These are phyloP conservation scores for Articulospora tetracladia DNA, from an alignment of 495 filamentous ascomycete species.

Conservation along the genomic window DNA sequence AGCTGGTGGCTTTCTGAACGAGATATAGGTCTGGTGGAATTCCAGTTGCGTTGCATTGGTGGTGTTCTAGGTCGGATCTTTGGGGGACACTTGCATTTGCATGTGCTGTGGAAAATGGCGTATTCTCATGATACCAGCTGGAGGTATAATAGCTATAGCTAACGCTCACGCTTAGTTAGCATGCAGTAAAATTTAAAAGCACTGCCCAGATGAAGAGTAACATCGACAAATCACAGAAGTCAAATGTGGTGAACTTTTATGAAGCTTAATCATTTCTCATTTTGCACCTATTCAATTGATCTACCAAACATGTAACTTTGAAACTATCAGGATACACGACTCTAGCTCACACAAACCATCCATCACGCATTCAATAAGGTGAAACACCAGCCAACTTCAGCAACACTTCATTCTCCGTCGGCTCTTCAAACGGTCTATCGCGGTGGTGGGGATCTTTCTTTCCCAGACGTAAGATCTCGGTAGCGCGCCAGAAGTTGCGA, in stretches of 20 bases:
- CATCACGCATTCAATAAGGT: not conserved
- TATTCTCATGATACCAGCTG: not conserved
- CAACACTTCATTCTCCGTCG: slow-evolving; percentile 2
- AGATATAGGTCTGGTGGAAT: slow-evolving; percentile 3
- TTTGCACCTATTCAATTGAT: too few relatives aligned
- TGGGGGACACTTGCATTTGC: not conserved
- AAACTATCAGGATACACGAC: too few relatives aligned
- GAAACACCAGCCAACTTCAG: slow-evolving; percentile 12
- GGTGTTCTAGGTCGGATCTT: not conserved
- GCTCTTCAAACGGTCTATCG: slow-evolving; percentile 13
- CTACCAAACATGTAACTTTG: too few relatives aligned
- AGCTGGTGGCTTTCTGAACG: slow-evolving; percentile 47
- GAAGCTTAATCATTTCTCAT: too few relatives aligned
- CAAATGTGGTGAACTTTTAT: too few relatives aligned
- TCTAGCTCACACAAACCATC: not conserved
- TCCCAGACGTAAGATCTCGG: slow-evolving; percentile 6
- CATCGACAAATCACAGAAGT: too few relatives aligned
- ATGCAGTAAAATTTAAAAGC: not conserved
- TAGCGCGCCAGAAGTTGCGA: slow-evolving; percentile 23
- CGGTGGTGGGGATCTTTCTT: slow-evolving; percentile 10
- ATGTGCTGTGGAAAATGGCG: not conserved
- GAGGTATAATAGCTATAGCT: not conserved
- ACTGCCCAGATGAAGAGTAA: too few relatives aligned
- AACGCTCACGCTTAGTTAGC: not conserved
- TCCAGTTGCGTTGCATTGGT: not conserved